phyloP scores from a whole-genome alignment of 371 early-diverging fungal species.

The Amoeboaphelidium protococcarum region DNA sequence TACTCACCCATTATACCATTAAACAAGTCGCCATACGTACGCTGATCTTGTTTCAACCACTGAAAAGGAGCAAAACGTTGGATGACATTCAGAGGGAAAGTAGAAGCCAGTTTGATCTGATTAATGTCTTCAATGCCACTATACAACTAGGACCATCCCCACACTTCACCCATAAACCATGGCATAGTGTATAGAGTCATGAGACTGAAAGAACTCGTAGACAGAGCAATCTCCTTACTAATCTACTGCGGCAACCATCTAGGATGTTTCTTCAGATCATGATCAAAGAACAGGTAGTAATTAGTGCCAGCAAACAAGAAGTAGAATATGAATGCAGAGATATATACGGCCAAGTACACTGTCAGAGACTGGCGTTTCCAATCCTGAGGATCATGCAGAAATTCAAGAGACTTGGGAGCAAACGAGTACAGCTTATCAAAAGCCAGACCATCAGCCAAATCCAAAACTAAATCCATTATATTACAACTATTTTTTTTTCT shows the following conservation, averaged over 20 bases:
- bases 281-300: constrained; percentile 61
- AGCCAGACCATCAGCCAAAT: too few species aligned
- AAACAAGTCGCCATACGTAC: too few species aligned
- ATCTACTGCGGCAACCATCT: constrained; percentile 36
- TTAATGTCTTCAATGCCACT: constrained; percentile 21
- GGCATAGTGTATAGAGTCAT: constrained; percentile 58
- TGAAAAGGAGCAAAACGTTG: too few species aligned
- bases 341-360: constrained; percentile 29
- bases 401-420: too few species aligned
- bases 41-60: too few species aligned
- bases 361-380: constrained; percentile 45
- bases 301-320: constrained; percentile 38
- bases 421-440: too few species aligned
- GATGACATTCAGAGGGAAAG: constrained; percentile 24
- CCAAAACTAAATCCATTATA: too few species aligned
- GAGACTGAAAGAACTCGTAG: constrained; percentile 42
- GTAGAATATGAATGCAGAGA: constrained; percentile 52
- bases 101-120: constrained; percentile 35
- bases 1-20: too few species aligned
- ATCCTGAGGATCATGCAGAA: too few species aligned
- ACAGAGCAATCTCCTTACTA: constrained; percentile 47
- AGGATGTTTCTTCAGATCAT: constrained; percentile 60
- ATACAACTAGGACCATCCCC: constrained; percentile 58
- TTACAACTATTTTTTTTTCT: too few species aligned
- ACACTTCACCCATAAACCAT: constrained; percentile 63